Conservation (phyloP, 495 filamentous ascomycete species). For the Melanomma pulvis-pyrius region DNA sequence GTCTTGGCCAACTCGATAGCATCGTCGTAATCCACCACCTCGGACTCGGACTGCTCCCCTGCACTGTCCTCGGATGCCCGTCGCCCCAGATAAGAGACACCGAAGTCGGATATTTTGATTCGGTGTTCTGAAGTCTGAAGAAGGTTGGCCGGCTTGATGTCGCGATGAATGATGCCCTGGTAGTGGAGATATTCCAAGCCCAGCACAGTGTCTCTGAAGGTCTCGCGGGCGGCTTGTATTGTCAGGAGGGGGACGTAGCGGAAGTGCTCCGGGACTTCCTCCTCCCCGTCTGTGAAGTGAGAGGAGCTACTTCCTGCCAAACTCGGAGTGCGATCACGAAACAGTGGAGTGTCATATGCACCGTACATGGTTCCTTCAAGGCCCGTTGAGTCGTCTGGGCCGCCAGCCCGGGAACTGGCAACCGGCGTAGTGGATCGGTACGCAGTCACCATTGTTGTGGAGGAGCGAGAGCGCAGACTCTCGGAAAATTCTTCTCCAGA, state of each 20-base stretch:
- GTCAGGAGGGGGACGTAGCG: conserved; percentile 91
- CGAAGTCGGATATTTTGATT: conserved; percentile 99
- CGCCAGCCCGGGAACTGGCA: conserved; percentile 20
- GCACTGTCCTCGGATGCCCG: conserved; percentile 71
- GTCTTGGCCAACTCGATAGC: conserved; percentile 95
- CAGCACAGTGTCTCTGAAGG: conserved; percentile 90
- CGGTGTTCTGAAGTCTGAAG: conserved; percentile 81
- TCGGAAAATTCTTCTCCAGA: conserved; percentile 53
- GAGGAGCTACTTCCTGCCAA: conserved; percentile 64
- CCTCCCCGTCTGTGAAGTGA: conserved; percentile 59
- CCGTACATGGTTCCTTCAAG: conserved; percentile 79
- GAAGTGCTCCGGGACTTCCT: conserved; percentile 54
- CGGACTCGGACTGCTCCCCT: conserved; percentile 79
- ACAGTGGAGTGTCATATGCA: conserved; percentile 62
- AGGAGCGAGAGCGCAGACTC: conserved; percentile 22
- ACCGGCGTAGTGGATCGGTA: conserved; percentile 31
- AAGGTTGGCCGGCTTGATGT: conserved; percentile 99
- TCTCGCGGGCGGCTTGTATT: conserved; percentile 76
- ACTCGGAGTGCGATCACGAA: conserved; percentile 57
- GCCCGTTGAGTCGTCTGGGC: conserved; percentile 57
- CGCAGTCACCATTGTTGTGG: conserved; percentile 34
- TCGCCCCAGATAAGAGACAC: conserved; percentile 92
- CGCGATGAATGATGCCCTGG: conserved; percentile 94
- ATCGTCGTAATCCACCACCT: conserved; percentile 82
- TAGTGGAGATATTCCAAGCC: conserved; percentile 96